Evolutionary conservation across 2,329 filamentous ascomycete genomes (phyloP), one percentile per base, ranked within the genome.

Genomic region (Colletotrichum brevisporum): DNA sequence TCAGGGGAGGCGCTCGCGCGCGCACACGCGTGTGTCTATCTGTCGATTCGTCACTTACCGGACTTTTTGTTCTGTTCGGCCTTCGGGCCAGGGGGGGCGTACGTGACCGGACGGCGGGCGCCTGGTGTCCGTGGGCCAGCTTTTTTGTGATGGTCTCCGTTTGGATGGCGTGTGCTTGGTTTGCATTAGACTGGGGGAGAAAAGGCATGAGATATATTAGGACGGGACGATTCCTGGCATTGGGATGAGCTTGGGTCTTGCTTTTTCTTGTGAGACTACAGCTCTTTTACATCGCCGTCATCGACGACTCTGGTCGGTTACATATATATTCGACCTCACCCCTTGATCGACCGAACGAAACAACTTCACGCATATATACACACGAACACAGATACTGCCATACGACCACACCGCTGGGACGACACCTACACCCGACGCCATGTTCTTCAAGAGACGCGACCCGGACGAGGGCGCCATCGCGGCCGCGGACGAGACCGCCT

Each of bases 401-500:
- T 24, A 24, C 21, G 21, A 24, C 21, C 21, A 3, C 4, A 24
- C 21, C 21, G 21, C 21, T 24, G 4, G 21, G 21, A 24, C 21
- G 21, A n/a, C 3, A 13, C 1, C 13, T 1, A 5, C 21, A 53
- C 31, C 26, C 24, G 24, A 10, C 51, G 31, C 18, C 4, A 70
- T 70, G 63, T 47, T 58, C 5, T 70, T 70, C 67, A 68, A 52
- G 10, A 69, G 68, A 41, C 45, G 53, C 39, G 21, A 63, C 52
- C 47, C 67, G n/a, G 43, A 45, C 27, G 51, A 50, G 39, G 54
- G 15, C 18, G 52, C 63, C 24, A 52, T 36, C 13, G 36, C 41
- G 5, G 5, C 67, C 2, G n/a, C 41, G 5, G 18, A 12, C 5
- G 51, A 52, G 1, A 26, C 63, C 13, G 31, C 57, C 55, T 66